Evolutionary conservation across 2,329 filamentous ascomycete genomes (phyloP), one percentile per base, ranked within the genome.

Genomic region (Botrytis elliptica): DNA sequence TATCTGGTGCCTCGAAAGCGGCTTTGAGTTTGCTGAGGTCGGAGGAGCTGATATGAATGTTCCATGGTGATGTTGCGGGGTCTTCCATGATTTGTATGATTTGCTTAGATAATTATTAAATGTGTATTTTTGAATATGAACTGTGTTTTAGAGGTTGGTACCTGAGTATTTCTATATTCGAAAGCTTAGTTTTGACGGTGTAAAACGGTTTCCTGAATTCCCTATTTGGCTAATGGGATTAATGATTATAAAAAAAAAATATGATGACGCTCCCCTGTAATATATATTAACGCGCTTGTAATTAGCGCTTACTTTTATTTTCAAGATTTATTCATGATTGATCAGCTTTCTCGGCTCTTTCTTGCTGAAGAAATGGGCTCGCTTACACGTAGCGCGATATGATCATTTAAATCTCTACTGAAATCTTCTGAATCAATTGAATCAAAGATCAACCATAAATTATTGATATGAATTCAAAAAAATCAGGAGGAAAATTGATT

Each of bases 41-140:
- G 52, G 52, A 29, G 52, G 52, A 29, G 5, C 6, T 57, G n/a
- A 57, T 57, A 3, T 3, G 52, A 14, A 57, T 29, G n/a, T 57
- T 57, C 52, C 52, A 57, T 8, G n/a, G 6, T 57, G 52, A 3
- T 18, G n/a, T 57, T 29, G n/a, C n/a, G 6, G 52, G 14, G n/a
- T 29, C 52, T 29, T 57, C 3, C 52, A 57, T 57, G 0, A 18
- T 18, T 29, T 57, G 6, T 1, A 6, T 8, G 1, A 4, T 57
- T 57, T 57, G 14, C n/a, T 29, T 57, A 8, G 3, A 3, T 6
- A 6, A 0, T 0, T 29, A 8, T 29, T 18, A 16, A 7, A 4
- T 29, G 3, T 29, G 0, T 18, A 4, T 29, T 1, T 33, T 29
- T 9, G 3, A 29, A 29, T 4, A 9, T 18, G 1, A 4, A 57